A percentile compares a stretch with the other conserved stretches of the same genome.
phyloP scores from a whole-genome alignment of 768 basidiomycete species.

The Cystobasidium ongulense region DNA sequence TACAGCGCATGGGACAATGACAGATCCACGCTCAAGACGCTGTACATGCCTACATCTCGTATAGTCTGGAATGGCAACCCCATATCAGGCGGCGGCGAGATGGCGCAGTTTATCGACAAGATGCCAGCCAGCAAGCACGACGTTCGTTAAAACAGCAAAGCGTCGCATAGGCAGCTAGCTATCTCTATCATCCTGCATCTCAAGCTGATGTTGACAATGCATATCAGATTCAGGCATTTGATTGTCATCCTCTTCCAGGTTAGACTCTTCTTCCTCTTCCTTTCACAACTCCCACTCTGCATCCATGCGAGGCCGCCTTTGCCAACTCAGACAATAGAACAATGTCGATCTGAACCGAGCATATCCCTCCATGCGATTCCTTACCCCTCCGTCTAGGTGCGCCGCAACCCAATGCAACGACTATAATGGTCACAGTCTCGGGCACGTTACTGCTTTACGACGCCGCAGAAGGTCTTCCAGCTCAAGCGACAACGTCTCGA shows the following conservation, averaged over 20 bases:
- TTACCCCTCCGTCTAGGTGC: background rate
- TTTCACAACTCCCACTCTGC: background rate
- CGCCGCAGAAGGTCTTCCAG: conserved; percentile 13
- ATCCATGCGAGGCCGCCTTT: background rate
- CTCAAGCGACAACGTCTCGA: conserved; percentile 12
- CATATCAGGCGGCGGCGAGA: conserved; percentile 20
- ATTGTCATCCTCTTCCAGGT: conserved; percentile 32
- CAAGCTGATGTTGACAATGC: background rate
- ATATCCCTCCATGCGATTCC: background rate
- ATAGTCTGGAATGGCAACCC: conserved; percentile 30
- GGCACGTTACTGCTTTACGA: conserved; percentile 22
- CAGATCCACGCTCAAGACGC: background rate
- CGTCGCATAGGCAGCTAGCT: background rate
- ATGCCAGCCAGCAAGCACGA: conserved; percentile 30
- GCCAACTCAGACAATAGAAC: background rate
- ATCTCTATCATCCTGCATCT: background rate
- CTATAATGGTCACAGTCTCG: conserved; percentile 8
- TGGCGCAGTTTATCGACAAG: conserved; percentile 22
- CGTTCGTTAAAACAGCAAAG: background rate
- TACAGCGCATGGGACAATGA: conserved; percentile 31
- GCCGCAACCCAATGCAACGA: background rate
- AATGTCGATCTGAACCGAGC: background rate
- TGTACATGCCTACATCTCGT: conserved; percentile 15
- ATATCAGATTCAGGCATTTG: conserved; percentile 27
- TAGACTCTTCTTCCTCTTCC: conserved; percentile 5